These are phyloP conservation scores for Pseudogymnoascus sp. DNA, from an alignment of 2,329 filamentous ascomycete genomes.

Conservation along the genomic window DNA sequence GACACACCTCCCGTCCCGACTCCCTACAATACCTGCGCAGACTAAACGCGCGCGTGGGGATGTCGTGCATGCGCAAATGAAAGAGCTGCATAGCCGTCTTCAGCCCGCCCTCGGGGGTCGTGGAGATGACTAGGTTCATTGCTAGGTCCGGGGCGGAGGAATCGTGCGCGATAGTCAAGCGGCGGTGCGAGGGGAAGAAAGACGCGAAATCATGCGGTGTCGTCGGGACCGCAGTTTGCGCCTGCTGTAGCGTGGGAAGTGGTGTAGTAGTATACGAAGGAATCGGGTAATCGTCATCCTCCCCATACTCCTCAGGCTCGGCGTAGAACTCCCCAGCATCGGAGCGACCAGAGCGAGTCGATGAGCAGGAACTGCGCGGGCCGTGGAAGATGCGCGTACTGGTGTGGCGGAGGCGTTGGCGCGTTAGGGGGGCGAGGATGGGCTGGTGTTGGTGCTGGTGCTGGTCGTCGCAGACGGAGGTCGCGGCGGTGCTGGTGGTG, in stretches of 20 bases:
- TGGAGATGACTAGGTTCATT: constrained; percentile 91
- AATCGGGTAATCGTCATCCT: constrained; percentile 29
- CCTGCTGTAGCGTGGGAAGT: too few species aligned
- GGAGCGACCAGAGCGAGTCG: not conserved
- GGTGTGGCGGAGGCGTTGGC: constrained; percentile 16
- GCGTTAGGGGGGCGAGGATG: constrained; percentile 12
- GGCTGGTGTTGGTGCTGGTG: constrained; percentile 10
- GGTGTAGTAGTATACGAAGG: constrained; percentile 19
- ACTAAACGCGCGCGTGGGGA: constrained; percentile 80
- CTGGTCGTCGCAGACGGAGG: constrained; percentile 34
- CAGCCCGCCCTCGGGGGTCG: constrained; percentile 45
- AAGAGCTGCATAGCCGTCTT: constrained; percentile 71
- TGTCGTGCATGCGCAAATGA: constrained; percentile 89
- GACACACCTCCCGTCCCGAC: constrained; percentile 88
- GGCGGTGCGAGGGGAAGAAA: constrained; percentile 77
- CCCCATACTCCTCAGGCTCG: constrained; percentile 35
- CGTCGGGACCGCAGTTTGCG: constrained; percentile 41
- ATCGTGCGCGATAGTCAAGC: constrained; percentile 79
- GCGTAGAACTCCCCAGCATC: constrained; percentile 41
- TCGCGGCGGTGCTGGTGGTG: constrained; percentile 38
- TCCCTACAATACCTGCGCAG: constrained; percentile 85
- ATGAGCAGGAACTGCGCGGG: too few species aligned
- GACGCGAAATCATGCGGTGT: constrained; percentile 74
- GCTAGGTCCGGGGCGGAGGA: constrained; percentile 86
- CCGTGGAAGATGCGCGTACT: constrained; percentile 11